Conservation (phyloP, 1,139 yeast species). For the Yamadazyma atmosphaerica region DNA sequence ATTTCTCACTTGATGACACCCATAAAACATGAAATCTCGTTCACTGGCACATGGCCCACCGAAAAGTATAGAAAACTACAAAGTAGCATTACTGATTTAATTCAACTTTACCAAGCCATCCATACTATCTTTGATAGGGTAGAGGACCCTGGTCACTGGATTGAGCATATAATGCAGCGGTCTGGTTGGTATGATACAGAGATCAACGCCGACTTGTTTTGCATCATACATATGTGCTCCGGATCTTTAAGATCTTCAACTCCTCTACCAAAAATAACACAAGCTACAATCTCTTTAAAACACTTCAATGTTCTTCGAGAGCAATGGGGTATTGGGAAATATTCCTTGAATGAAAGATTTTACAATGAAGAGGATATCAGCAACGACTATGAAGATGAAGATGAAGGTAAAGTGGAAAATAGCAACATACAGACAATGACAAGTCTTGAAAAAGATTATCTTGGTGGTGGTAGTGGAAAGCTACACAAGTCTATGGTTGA, state of each 20-base stretch:
- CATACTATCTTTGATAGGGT: slow-evolving; percentile 27
- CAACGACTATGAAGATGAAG: slow-evolving; percentile 1
- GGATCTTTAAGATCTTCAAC: slow-evolving; percentile 27
- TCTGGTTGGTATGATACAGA: slow-evolving; percentile 35
- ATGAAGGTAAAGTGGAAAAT: neutral
- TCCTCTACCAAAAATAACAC: slow-evolving; percentile 36
- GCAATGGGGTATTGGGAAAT: slow-evolving; percentile 31
- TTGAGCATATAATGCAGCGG: slow-evolving; percentile 25
- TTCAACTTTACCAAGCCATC: slow-evolving; percentile 29
- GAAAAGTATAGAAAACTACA: slow-evolving; percentile 27
- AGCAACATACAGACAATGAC: neutral
- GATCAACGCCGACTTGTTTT: slow-evolving; percentile 31
- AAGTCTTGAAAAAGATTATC: neutral
- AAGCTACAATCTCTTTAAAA: slow-evolving; percentile 31
- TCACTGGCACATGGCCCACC: slow-evolving; percentile 39
- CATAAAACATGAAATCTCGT: slow-evolving; percentile 31
- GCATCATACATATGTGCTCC: slow-evolving; percentile 35
- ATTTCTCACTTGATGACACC: slow-evolving; percentile 26
- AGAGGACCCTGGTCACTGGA: slow-evolving; percentile 30
- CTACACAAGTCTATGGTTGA: slow-evolving; percentile 19
- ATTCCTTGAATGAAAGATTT: slow-evolving; percentile 30
- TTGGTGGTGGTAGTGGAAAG: slow-evolving; percentile 5
- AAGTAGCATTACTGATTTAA: slow-evolving; percentile 25
- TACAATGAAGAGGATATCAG: slow-evolving; percentile 14
- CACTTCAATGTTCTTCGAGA: slow-evolving; percentile 30